Base-by-base conservation (phyloP, 2,329 filamentous ascomycete genomes). In the Trematosphaeria pertusa region DNA sequence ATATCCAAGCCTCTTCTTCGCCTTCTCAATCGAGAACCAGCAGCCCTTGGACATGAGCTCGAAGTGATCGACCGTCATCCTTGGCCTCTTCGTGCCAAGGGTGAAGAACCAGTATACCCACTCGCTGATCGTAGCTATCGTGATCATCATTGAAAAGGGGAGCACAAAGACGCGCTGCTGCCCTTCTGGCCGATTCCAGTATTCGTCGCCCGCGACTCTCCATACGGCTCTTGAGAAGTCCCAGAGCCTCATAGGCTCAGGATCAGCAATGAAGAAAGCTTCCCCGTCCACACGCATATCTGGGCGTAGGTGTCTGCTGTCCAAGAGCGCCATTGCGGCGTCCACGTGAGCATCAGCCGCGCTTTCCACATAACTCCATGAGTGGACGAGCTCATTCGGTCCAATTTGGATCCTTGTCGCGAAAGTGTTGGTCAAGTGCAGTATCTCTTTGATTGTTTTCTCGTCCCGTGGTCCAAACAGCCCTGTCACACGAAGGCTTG, bases 181-280 rank as follows among this genome's bases (percentile, higher is more conserved):
- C 10, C 37, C 37, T 19, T 6, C 17, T 6, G 41, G 18, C 12
- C 12, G 26, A 15, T 19, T 37, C 12, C 30, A 43, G n/a, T 36
- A 42, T 17, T 7, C 14, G 19, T 54, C 50, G 4, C 50, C 50
- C 3, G 43, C 42, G 4, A 11, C 43, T 17, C 14, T n/a, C 35
- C 35, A 42, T 10, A 50, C 31, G 6, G n/a, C 35, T 12, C 50
- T 20, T 3, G 37, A 8, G 33, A 57, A 57, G 20, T 52, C 48
- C 54, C 51, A 57, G 14, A 54, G 39, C 15, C 31, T 38, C 37
- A 52, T 52, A 4, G 51, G 50, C 5, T 21, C 15, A 1, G 28
- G 36, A 24, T 57, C 51, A n/a, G 54, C 17, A 11, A 57, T 52
- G 43, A 48, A 54, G 46, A 54, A 57, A 3, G 54, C 43, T 33